These are phyloP conservation scores for Apophysomyces elegans DNA, from an alignment of 371 early-diverging fungal genomes.

Conservation along the genomic window DNA sequence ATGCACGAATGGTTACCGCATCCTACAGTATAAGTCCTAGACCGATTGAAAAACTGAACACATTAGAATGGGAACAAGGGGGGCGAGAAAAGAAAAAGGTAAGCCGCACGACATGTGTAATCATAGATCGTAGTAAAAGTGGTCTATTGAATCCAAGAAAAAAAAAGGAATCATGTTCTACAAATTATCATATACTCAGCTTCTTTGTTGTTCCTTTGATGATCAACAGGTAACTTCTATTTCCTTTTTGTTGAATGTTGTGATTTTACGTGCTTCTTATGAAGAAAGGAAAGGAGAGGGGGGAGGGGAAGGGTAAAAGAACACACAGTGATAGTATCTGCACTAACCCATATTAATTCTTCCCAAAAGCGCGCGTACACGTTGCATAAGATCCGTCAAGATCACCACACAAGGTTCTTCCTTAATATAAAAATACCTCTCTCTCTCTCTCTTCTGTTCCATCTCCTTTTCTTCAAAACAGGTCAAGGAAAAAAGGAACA, in stretches of 20 bases:
- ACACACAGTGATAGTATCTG: not conserved
- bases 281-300: not conserved
- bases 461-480: too few species aligned
- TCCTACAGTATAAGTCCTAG: conserved; percentile 3
- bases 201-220: too few species aligned
- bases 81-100: not conserved
- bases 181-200: too few species aligned
- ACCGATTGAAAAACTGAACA: not conserved
- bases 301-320: too few species aligned
- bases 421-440: not conserved
- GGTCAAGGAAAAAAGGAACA: not conserved
- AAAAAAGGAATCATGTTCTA: not conserved
- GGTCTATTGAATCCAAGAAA: not conserved
- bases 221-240: too few species aligned
- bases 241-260: not conserved
- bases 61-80: not conserved
- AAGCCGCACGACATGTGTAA: conserved; percentile 3
- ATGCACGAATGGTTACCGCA: conserved; percentile 3
- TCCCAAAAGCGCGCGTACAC: conserved; percentile 8
- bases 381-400: conserved; percentile 3
- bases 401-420: not conserved
- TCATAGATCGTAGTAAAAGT: not conserved
- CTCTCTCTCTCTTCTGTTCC: not conserved
- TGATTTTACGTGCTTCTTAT: not conserved
- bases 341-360: conserved; percentile 5